A percentile compares a stretch with the other conserved stretches of the same genome.
Conservation (phyloP, 306 rosid genomes). For the Cucurbita ficifolia region DNA sequence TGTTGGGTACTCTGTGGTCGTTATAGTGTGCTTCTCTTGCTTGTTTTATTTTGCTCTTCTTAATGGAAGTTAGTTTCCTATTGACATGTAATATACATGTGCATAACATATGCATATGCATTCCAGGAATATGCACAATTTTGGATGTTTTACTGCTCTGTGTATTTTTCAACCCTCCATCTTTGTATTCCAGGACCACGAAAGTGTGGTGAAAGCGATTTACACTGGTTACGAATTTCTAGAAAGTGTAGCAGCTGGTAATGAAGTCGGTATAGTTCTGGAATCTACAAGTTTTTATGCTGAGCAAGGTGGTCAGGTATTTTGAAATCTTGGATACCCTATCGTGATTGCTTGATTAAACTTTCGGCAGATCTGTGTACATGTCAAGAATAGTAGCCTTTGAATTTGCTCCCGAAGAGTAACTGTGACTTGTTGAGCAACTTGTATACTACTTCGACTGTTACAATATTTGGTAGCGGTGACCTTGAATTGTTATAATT, state of each 20-base stretch:
- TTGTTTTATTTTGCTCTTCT: background rate
- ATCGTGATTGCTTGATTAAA: background rate
- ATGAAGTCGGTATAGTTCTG: slow-evolving; percentile 64
- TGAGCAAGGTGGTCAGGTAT: slow-evolving; percentile 99
- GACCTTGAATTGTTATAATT: too few relatives aligned
- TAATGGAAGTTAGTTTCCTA: background rate
- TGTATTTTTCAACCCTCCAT: slow-evolving; percentile 11
- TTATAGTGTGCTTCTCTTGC: background rate
- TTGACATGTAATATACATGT: background rate
- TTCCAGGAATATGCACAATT: background rate
- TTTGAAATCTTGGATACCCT: background rate
- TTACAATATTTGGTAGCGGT: too few relatives aligned
- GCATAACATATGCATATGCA: background rate
- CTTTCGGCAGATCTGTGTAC: background rate
- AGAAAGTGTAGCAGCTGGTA: slow-evolving; percentile 36
- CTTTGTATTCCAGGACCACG: slow-evolving; percentile 48
- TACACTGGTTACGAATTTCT: slow-evolving; percentile 67
- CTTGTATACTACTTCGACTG: too few relatives aligned
- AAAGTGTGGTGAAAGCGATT: slow-evolving; percentile 64
- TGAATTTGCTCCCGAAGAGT: background rate
- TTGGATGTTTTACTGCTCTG: background rate
- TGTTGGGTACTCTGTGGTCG: background rate
- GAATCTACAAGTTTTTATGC: slow-evolving; percentile 96
- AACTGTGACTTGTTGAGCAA: background rate
- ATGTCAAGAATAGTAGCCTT: background rate